These are phyloP conservation scores for Trichoderma koningiopsis DNA, from an alignment of 2,329 filamentous ascomycete species.

Conservation along the genomic window DNA sequence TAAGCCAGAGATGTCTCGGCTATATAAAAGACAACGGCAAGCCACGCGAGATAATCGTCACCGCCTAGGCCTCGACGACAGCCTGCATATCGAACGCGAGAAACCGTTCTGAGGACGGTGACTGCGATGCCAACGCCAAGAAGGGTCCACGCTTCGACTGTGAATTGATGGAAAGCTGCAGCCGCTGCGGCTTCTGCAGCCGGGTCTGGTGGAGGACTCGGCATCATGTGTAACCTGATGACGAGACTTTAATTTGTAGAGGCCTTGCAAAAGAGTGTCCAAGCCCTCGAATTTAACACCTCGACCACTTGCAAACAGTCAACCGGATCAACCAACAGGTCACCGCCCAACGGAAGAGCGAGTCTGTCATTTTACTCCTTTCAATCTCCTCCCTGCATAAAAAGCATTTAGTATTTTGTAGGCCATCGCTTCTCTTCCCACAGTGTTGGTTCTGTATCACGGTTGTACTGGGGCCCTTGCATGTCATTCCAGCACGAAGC, in stretches of 20 bases:
- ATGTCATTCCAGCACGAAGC: background rate
- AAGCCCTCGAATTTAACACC: background rate
- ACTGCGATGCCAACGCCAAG: conserved; percentile 52
- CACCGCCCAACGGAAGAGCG: background rate
- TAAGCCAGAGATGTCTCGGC: conserved; percentile 55
- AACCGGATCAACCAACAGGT: background rate
- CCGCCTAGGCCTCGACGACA: conserved; percentile 50
- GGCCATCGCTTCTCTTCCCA: background rate
- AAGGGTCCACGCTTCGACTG: conserved; percentile 45
- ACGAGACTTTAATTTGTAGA: background rate
- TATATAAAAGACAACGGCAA: conserved; percentile 56
- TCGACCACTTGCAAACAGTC: background rate
- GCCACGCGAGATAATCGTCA: conserved; percentile 62
- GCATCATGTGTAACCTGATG: conserved; percentile 5
- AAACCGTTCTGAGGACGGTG: conserved; percentile 53
- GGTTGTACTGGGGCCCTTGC: background rate
- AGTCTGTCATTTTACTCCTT: conserved; percentile 11
- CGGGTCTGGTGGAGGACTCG: conserved; percentile 24
- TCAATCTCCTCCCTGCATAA: background rate
- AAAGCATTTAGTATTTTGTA: background rate
- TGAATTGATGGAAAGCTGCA: conserved; percentile 33
- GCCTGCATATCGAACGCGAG: conserved; percentile 52
- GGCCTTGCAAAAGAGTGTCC: background rate
- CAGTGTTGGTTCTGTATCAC: background rate
- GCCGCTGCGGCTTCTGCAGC: conserved; percentile 32